Evolutionary conservation across 139 green algal species (phyloP).

Genomic region (Dunaliella primolecta): DNA sequence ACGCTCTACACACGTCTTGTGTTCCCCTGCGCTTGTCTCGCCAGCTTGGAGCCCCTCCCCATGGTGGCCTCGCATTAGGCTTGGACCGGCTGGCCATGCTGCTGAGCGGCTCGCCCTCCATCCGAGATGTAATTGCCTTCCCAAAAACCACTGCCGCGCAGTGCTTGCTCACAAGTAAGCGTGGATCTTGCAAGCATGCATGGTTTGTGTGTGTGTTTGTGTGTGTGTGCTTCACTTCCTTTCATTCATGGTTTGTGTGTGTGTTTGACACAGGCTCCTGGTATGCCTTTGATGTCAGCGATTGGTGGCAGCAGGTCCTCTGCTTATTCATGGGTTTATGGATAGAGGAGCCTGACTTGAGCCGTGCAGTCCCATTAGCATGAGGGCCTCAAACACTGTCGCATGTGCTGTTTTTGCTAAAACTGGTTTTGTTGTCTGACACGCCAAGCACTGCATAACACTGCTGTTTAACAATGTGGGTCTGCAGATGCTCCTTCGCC

Average conservation of each 20-base stretch:
- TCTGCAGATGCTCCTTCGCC: slow-evolving; percentile 59
- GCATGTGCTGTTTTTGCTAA: not conserved
- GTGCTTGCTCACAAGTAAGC: slow-evolving; percentile 78
- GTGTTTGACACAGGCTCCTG: not conserved
- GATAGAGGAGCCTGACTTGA: too few relatives aligned
- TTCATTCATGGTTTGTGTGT: not conserved
- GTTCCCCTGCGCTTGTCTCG: not conserved
- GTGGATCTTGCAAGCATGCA: not conserved
- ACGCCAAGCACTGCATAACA: too few relatives aligned
- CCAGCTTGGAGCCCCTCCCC: slow-evolving; percentile 85
- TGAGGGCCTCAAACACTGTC: not conserved
- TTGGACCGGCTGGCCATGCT: slow-evolving; percentile 95
- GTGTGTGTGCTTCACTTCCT: not conserved
- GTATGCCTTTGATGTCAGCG: not conserved
- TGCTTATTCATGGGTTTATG: not conserved
- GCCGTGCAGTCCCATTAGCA: not conserved
- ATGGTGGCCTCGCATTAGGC: slow-evolving; percentile 91
- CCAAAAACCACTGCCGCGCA: slow-evolving; percentile 90
- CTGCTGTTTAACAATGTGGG: too few relatives aligned
- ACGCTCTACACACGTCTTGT: too few relatives aligned
- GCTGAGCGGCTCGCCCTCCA: slow-evolving; percentile 75
- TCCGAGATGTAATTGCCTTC: slow-evolving; percentile 99
- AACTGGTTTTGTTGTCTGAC: too few relatives aligned
- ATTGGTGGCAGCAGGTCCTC: not conserved
- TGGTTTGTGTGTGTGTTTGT: not conserved